These are phyloP conservation scores for Populus davidiana DNA, from an alignment of 345 rosid genomes.

Conservation along the genomic window DNA sequence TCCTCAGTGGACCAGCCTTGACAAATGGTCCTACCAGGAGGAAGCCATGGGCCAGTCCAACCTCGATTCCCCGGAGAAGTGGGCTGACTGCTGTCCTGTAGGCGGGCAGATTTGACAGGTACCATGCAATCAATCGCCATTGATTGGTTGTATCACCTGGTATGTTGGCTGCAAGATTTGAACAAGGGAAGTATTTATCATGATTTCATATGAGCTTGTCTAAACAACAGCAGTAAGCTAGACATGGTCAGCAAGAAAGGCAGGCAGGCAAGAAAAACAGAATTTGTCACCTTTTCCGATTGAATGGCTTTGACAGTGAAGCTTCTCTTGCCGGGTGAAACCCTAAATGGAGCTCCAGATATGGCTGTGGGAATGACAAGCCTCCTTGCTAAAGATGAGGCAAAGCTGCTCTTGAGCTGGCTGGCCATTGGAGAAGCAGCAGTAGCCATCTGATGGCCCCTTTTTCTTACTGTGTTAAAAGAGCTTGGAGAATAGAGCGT, in stretches of 20 bases:
- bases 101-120: constrained; percentile 91
- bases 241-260: background rate
- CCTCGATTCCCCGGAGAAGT: constrained; percentile 83
- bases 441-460: constrained; percentile 38
- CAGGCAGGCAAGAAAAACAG: no score
- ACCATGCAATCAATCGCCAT: constrained; percentile 94
- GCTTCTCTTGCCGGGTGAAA: constrained; percentile 48
- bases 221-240: background rate
- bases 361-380: constrained; percentile 57
- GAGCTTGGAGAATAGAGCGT: background rate
- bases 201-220: background rate
- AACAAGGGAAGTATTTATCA: background rate
- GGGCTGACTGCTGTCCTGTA: constrained; percentile 94
- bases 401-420: constrained; percentile 73
- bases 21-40: constrained; percentile 92
- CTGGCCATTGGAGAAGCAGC: constrained; percentile 86
- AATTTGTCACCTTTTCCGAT: constrained; percentile 55
- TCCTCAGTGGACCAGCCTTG: constrained; percentile 81
- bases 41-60: constrained; percentile 82
- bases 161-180: constrained; percentile 62
- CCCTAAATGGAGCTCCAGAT: constrained; percentile 59
- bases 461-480: background rate
- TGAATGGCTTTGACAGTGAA: constrained; percentile 75
- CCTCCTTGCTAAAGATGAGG: constrained; percentile 42
- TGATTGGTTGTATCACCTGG: constrained; percentile 93